A percentile compares a stretch with the other conserved stretches of the same genome.
phyloP scores from a whole-genome alignment of 2,329 filamentous ascomycete species.

The Trichoderma guizhouense region DNA sequence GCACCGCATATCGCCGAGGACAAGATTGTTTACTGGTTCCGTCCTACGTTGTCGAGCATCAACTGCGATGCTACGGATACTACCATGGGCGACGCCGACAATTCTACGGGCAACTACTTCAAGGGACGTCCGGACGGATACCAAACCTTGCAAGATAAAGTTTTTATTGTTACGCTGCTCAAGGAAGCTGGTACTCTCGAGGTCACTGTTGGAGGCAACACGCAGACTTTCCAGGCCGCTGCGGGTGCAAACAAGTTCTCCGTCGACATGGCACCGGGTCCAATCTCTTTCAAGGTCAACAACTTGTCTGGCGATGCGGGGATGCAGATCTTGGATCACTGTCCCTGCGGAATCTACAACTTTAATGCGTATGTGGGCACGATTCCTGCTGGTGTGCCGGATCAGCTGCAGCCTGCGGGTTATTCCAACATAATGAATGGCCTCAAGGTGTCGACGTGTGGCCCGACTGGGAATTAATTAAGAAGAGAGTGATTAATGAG shows the following conservation, averaged over 20 bases:
- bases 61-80: slow-evolving; percentile 49
- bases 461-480: not conserved
- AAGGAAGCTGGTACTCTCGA: slow-evolving; percentile 40
- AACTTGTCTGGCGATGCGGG: slow-evolving; percentile 42
- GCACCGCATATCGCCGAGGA: slow-evolving; percentile 42
- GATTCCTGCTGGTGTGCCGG: slow-evolving; percentile 37
- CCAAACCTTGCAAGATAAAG: slow-evolving; percentile 43
- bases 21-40: slow-evolving; percentile 51
- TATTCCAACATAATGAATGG: slow-evolving; percentile 28
- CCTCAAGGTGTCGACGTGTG: slow-evolving; percentile 30
- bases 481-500: not conserved
- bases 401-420: slow-evolving; percentile 36
- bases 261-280: slow-evolving; percentile 45
- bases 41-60: slow-evolving; percentile 40
- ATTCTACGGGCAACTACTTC: slow-evolving; percentile 47
- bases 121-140: slow-evolving; percentile 46
- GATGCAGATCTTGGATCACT: slow-evolving; percentile 44
- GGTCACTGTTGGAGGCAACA: slow-evolving; percentile 43
- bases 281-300: slow-evolving; percentile 44
- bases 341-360: slow-evolving; percentile 50
- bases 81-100: slow-evolving; percentile 41
- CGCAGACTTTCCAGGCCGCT: slow-evolving; percentile 39
- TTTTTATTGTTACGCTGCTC: slow-evolving; percentile 49
- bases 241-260: slow-evolving; percentile 44
- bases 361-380: slow-evolving; percentile 53